Base-by-base conservation (phyloP, 192 early-diverging fungal species). In the Umbelopsis sp. region DNA sequence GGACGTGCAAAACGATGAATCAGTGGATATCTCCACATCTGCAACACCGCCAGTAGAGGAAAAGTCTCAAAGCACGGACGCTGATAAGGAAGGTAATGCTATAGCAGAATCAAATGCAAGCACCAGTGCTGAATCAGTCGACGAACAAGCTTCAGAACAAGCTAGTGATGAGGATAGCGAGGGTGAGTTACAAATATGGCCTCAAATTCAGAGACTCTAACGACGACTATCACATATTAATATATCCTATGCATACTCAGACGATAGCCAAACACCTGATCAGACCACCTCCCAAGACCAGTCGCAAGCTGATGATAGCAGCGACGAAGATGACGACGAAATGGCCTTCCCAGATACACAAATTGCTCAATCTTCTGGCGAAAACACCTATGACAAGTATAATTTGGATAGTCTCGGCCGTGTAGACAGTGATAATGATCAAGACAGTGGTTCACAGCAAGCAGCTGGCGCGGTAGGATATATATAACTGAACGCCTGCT, bases 321-420 rank as follows among this genome's bases (percentile, higher is more conserved):
- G 72, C 67, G 71, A 77, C 15, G 35, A 49, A 16, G 73, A 75
- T 21, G 68, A 73, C 37, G 77, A 80, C n/a, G 84, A 86, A 49
- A 73, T 80, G 18, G 82, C 81, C 33, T 86, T 86, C 69, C 84
- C 84, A 7, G 84, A 86, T 52, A 86, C 84, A 2, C 84, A 84
- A 64, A 47, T 80, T 48, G 52, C 66, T 1, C 69, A 68, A 55
- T 4, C 72, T 18, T 53, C 20, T 48, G 71, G 66, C 35, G 70
- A 64, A 16, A 53, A 73, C 77, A 49, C 46, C 13, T 79, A 73
- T 66, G 80, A 86, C 53, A 87, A 84, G 70, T 84, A 85, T 23
- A 79, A 77, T 37, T 70, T 83, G 46, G 82, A 87, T 45, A 85
- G 84, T 22, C 86, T 86, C 64, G 87, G 80, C 16, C 77, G 80